Base-by-base conservation (phyloP, 2,329 filamentous ascomycete genomes). In the Colletotrichum tropicicola region DNA sequence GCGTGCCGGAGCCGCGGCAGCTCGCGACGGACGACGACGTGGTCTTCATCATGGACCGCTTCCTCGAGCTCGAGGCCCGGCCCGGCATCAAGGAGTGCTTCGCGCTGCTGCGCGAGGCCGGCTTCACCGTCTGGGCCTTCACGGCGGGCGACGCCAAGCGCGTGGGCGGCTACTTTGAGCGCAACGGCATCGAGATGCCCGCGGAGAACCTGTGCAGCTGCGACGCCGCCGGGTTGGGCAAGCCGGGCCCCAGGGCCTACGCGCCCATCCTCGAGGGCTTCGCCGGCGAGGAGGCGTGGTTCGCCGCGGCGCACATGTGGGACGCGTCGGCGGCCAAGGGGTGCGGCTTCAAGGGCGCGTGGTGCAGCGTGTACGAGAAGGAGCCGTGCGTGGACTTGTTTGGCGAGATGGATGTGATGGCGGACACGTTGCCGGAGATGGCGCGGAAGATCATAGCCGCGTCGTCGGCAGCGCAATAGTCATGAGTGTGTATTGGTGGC, bases 271-370 rank as follows among this genome's bases (percentile, higher is more conserved):
- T 83, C 32, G 76, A 78, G n/a, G 73, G 71, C 51, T 79, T 87
- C 59, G 78, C 68, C 0, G 68, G 69, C 0, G 73, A 75, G 0
- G 74, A 82, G 65, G 79, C 79, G 47, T 88, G 85, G 85, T 88
- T 87, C 71, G 86, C 84, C 1, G 86, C 86, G 1, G 86, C 85
- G 21, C 86, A 88, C 73, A 83, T 85, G 79, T 88, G 86, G 86
- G 86, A 89, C 75, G 85, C 85, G 1, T 78, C 79, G 17, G 83
- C 84, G 4, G 85, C 86, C 8, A 78, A 77, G 49, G 78, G 76
- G 59, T 79, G 78, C n/a, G 84, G 84, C 67, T 81, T 87, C 70
- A 81, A 79, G 55, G 83, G 83, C 7, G 85, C 86, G 0, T 88
- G 85, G 72, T 85, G 82, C 67, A 79, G 81, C 2, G 76, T 84